phyloP scores from a whole-genome alignment of 2,329 filamentous ascomycete species.

The Hymenoscyphus fructigenus region DNA sequence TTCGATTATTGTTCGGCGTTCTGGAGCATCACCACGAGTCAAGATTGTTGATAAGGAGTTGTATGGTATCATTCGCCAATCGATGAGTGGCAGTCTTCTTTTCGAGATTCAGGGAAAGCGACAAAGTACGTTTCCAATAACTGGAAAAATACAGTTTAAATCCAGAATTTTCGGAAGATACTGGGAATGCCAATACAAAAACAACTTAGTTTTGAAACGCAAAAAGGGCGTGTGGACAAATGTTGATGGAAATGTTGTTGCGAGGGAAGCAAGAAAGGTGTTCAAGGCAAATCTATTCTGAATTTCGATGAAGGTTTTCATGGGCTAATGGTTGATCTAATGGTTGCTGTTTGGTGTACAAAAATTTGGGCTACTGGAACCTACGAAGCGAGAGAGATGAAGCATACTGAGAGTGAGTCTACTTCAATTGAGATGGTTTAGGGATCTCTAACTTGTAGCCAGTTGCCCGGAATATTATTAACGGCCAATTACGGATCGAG shows the following conservation, averaged over 20 bases:
- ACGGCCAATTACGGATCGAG: too few species aligned
- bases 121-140: slow-evolving; percentile 16
- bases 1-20: slow-evolving; percentile 16
- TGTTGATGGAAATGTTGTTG: slow-evolving; percentile 13
- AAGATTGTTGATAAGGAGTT: slow-evolving; percentile 20
- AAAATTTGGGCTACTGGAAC: slow-evolving; percentile 17
- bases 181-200: slow-evolving; percentile 20
- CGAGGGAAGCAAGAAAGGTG: slow-evolving; percentile 11
- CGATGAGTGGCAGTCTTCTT: too few species aligned
- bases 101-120: slow-evolving; percentile 13
- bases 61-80: slow-evolving; percentile 6
- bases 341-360: slow-evolving; percentile 22
- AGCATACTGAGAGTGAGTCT: too few species aligned
- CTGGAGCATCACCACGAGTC: background rate
- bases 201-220: slow-evolving; percentile 13
- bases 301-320: slow-evolving; percentile 14
- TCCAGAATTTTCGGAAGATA: slow-evolving; percentile 11
- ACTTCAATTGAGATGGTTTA: too few species aligned
- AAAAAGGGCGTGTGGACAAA: slow-evolving; percentile 14
- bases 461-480: too few species aligned
- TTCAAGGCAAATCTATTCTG: slow-evolving; percentile 9
- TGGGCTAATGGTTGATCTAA: slow-evolving; percentile 12
- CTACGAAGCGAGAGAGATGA: slow-evolving; percentile 7
- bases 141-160: slow-evolving; percentile 12
- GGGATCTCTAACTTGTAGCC: too few species aligned